Base-by-base conservation (phyloP, 176 grass and related monocot genomes). In the Dendrocalamus sinicus region DNA sequence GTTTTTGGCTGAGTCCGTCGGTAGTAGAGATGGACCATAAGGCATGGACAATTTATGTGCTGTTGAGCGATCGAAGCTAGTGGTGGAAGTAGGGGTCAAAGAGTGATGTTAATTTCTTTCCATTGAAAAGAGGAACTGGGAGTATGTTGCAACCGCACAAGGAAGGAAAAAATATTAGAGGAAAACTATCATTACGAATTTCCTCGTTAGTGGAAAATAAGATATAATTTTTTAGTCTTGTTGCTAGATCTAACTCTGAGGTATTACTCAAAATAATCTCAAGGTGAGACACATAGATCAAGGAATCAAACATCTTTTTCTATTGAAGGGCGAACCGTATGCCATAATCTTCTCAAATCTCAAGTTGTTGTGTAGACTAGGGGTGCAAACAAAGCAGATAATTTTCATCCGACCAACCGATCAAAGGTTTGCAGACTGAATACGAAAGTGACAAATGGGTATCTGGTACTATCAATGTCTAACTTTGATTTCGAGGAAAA, bases 21-120 rank as follows among this genome's bases (percentile, higher is more conserved):
- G 70, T 77, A 11, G 30, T 83, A 14, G 51, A 45, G 30, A 87
- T 68, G 48, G 32, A 22, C 30, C 50, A 67, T 37, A 67, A 74
- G 50, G 20, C n/a, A 48, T 7, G 22, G 16, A 30, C 16, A 84
- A 43, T 70, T 61, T 80, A 55, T 63, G 12, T 77, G 79, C n/a
- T 85, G 62, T 53, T 85, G 70, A 39, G 67, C 17, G 45, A 61
- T 76, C 51, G 66, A 22, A 72, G 32, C 67, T 53, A 65, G 41
- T 52, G 22, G n/a, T 62, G 47, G 66, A 69, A 70, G 9, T 81
- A 24, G 53, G 55, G 52, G 30, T 76, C 50, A 16, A 62, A 35
- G 52, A 71, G 50, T 71, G 39, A 62, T 58, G 12, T 24, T 45
- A 60, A 57, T 26, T 23, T 61, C 22, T 63, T 52, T 81, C 16